Conservation (phyloP, 2,329 filamentous ascomycete genomes). For the Emergomyces pasteurianus region DNA sequence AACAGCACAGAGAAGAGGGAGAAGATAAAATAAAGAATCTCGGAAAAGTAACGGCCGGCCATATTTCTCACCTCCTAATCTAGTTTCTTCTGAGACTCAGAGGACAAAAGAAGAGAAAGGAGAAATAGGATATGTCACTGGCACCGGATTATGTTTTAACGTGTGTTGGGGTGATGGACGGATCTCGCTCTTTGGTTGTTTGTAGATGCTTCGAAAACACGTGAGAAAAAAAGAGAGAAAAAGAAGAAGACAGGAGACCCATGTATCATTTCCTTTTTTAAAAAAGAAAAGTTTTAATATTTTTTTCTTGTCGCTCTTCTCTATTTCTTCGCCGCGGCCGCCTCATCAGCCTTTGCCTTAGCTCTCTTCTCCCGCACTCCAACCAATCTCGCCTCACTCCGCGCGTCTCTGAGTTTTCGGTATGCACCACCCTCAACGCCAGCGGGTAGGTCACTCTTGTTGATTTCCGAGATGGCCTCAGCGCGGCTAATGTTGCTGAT, state of each 20-base stretch:
- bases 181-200: not conserved
- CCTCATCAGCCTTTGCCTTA: constrained; percentile 65
- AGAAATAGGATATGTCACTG: not conserved
- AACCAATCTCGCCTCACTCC: constrained; percentile 67
- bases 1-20: constrained; percentile 2
- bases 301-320: not conserved
- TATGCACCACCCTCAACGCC: constrained; percentile 74
- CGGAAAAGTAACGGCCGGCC: not conserved
- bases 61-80: not conserved
- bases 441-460: constrained; percentile 68
- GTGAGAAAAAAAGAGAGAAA: not conserved
- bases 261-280: constrained; percentile 4
- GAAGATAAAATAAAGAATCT: not conserved
- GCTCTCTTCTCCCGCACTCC: constrained; percentile 89
- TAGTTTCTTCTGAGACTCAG: not conserved
- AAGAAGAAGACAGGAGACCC: not conserved
- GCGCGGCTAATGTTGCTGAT: constrained; percentile 51
- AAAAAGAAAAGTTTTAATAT: constrained; percentile 15
- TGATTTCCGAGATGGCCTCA: constrained; percentile 59
- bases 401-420: constrained; percentile 69
- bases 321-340: constrained; percentile 44
- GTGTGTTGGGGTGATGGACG: not conserved
- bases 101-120: constrained; percentile 1
- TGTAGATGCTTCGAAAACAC: not conserved
- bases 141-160: not conserved